A percentile compares a stretch with the other conserved stretches of the same genome.
These are phyloP conservation scores for Knoxia roxburghii DNA, from an alignment of 257 asterid genomes.

Conservation along the genomic window DNA sequence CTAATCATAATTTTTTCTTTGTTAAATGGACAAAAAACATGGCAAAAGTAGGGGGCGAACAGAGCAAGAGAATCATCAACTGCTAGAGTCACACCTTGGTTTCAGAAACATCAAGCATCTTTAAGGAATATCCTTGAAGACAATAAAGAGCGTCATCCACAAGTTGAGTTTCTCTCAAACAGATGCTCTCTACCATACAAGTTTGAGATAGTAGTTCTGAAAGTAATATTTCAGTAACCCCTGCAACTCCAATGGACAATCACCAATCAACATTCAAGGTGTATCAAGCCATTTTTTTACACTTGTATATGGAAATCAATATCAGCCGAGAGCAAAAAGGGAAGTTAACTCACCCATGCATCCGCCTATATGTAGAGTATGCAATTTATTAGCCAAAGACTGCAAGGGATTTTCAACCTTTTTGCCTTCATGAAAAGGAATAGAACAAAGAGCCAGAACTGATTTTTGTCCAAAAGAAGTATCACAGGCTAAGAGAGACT, in stretches of 20 bases:
- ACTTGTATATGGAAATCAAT: neutral
- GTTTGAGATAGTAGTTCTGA: conserved; percentile 57
- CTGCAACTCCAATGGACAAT: conserved; percentile 29
- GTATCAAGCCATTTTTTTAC: neutral
- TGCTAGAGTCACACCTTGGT: conserved; percentile 53
- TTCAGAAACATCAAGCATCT: conserved; percentile 80
- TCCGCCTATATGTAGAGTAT: conserved; percentile 63
- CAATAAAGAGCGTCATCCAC: conserved; percentile 47
- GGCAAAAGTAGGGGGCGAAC: neutral
- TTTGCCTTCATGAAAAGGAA: conserved; percentile 18
- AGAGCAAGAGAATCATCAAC: conserved; percentile 5
- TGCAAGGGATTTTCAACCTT: conserved; percentile 24
- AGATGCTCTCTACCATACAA: conserved; percentile 51
- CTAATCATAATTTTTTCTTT: conserved; percentile 29
- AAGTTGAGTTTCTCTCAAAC: conserved; percentile 59
- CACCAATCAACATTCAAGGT: neutral
- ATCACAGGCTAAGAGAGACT: conserved; percentile 63
- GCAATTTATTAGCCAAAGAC: conserved; percentile 43
- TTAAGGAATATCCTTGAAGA: conserved; percentile 62
- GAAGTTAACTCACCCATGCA: conserved; percentile 52
- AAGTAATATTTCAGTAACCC: conserved; percentile 37
- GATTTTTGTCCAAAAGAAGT: conserved; percentile 66
- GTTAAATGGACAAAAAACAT: conserved; percentile 2
- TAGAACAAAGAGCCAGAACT: conserved; percentile 57
- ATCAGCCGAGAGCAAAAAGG: conserved; percentile 11